Evolutionary conservation across 2,329 filamentous ascomycete species (phyloP).

Genomic region (Fusarium hainanense): DNA sequence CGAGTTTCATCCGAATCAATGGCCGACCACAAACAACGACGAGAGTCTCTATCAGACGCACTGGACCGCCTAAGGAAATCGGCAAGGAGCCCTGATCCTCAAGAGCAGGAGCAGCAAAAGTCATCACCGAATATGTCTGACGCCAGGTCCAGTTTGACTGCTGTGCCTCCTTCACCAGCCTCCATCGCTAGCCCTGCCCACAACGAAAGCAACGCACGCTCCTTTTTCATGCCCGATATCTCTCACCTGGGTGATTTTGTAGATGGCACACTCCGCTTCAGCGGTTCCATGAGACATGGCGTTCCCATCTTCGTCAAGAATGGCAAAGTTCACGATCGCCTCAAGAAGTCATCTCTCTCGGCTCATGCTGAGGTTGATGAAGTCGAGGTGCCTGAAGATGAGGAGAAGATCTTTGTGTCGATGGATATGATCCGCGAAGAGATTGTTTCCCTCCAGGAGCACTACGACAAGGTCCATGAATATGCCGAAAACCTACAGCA

Average conservation of each 20-base stretch:
- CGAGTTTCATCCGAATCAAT: constrained; percentile 47
- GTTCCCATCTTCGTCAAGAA: constrained; percentile 67
- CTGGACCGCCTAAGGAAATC: constrained; percentile 52
- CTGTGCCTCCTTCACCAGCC: constrained; percentile 54
- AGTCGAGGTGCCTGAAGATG: constrained; percentile 63
- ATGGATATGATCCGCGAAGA: constrained; percentile 71
- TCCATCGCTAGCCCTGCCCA: constrained; percentile 50
- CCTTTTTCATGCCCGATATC: constrained; percentile 66
- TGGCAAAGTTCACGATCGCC: constrained; percentile 60
- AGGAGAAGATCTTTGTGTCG: constrained; percentile 69
- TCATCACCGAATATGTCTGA: constrained; percentile 53
- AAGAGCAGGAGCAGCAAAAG: constrained; percentile 42
- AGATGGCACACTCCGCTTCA: constrained; percentile 65
- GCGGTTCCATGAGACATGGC: constrained; percentile 62
- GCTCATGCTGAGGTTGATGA: constrained; percentile 63
- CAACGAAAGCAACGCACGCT: constrained; percentile 59
- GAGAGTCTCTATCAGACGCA: constrained; percentile 50
- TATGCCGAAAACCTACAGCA: constrained; percentile 65
- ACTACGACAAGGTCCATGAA: constrained; percentile 65
- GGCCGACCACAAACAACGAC: constrained; percentile 41
- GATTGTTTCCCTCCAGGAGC: constrained; percentile 65
- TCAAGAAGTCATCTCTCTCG: constrained; percentile 48
- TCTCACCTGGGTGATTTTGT: constrained; percentile 68
- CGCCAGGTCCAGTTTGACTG: constrained; percentile 56
- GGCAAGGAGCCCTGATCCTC: constrained; percentile 48